phyloP scores from a whole-genome alignment of 75 land plant genomes.

The Ceratopteris richardii region DNA sequence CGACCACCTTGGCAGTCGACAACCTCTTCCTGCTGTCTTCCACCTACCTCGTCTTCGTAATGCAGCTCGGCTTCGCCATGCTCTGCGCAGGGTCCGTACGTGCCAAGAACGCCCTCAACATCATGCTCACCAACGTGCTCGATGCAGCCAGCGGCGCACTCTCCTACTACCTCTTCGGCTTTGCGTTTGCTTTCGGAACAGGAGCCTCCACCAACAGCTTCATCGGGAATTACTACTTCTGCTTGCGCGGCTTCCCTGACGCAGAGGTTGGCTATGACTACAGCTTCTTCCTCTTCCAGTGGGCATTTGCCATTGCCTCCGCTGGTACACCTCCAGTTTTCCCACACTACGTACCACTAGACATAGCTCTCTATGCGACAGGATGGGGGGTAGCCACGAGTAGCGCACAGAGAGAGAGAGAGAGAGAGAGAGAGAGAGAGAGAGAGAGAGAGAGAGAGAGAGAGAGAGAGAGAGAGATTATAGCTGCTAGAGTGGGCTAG shows the following conservation, averaged over 20 bases:
- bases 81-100: constrained; percentile 70
- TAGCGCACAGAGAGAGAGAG: too few species aligned
- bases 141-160: constrained; percentile 67
- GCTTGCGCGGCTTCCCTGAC: constrained; percentile 28
- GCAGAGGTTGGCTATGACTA: constrained; percentile 33
- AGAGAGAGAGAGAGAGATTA: too few species aligned
- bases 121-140: constrained; percentile 74
- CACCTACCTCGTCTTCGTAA: constrained; percentile 69
- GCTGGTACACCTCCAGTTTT: too few species aligned
- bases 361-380: too few species aligned
- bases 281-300: constrained; percentile 57
- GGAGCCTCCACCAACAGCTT: constrained; percentile 43
- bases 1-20: constrained; percentile 47
- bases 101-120: constrained; percentile 72
- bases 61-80: constrained; percentile 89
- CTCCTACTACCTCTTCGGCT: constrained; percentile 61
- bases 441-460: too few species aligned
- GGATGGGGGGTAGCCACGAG: too few species aligned
- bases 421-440: too few species aligned
- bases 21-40: constrained; percentile 68
- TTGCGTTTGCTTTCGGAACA: constrained; percentile 59
- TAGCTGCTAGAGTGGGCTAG: too few species aligned
- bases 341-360: too few species aligned
- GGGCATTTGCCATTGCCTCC: constrained; percentile 73
- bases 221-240: constrained; percentile 19